These are phyloP conservation scores for Arthromyces matolae DNA, from an alignment of 768 basidiomycete species.

Conservation along the genomic window DNA sequence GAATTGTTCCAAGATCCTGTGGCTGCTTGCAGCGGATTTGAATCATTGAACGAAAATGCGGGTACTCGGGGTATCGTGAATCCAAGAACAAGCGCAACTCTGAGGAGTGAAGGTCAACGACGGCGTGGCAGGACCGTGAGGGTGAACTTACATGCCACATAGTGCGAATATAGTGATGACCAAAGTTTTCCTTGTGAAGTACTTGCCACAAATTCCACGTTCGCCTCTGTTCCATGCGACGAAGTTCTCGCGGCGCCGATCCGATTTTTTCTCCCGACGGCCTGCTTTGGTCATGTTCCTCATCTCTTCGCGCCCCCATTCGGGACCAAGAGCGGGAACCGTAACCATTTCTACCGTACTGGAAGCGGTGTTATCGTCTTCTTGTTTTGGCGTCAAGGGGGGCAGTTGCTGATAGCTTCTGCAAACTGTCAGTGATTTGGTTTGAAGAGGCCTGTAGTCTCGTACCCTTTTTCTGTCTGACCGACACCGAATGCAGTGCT, in stretches of 20 bases:
- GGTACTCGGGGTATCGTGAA: conserved; percentile 87
- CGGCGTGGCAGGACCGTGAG: not conserved
- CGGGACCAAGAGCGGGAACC: conserved; percentile 85
- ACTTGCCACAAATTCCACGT: conserved; percentile 74
- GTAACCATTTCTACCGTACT: conserved; percentile 84
- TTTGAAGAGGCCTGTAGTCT: not conserved
- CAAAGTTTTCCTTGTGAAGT: conserved; percentile 69
- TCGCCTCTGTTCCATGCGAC: conserved; percentile 77
- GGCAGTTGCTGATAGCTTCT: conserved; percentile 45
- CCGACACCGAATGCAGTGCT: conserved; percentile 51
- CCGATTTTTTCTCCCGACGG: conserved; percentile 57
- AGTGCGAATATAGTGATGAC: conserved; percentile 66
- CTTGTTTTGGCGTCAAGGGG: conserved; percentile 35
- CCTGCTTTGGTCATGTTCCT: conserved; percentile 71
- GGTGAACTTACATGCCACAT: conserved; percentile 46
- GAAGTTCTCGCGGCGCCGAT: conserved; percentile 56
- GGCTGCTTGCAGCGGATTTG: conserved; percentile 55
- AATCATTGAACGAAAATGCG: conserved; percentile 55
- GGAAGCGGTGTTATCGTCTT: conserved; percentile 27
- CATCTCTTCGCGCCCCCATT: conserved; percentile 83
- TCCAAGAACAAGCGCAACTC: conserved; percentile 66
- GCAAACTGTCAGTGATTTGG: conserved; percentile 4
- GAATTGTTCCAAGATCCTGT: conserved; percentile 54
- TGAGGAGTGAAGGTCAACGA: conserved; percentile 20
- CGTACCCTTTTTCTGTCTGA: conserved; percentile 45